Evolutionary conservation across 192 early-diverging fungal species (phyloP), one percentile per base, ranked within the genome.

Genomic region (Dispira parvispora): DNA sequence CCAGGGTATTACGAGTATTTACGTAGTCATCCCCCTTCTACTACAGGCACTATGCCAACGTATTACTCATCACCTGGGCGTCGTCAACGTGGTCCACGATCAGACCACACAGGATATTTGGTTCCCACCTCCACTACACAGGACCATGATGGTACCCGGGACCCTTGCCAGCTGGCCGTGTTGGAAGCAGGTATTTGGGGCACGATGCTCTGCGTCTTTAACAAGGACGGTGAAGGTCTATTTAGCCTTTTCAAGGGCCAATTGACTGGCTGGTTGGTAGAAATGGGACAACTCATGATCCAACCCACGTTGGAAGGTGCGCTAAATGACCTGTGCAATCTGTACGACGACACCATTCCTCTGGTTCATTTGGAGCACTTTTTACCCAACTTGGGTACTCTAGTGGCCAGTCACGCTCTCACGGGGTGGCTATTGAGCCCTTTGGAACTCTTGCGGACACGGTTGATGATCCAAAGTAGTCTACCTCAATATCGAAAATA

Each of bases 281-380:
- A 87, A 46, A 81, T 87, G 61, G 64, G 84, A 45, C 85, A 85
- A 61, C 66, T 85, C 25, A 73, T 88, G 38, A 57, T 90, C 32
- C 91, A 94, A 65, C 92, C 94, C 18, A 81, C 84, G 11, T 67
- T 96, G 45, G 94, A 98, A 66, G 88, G 88, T 14, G 67, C 75
- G 20, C 65, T 97, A 49, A 96, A 97, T 72, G 96, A 97, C 65
- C 73, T 81, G 21, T 88, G 96, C 57, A 90, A 84, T 61, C 77
- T 95, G n/a, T 90, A 88, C 64, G 96, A 96, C 58, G 90, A 90
- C 65, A 70, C 77, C 50, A 82, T 80, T 70, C 88, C 87, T 45
- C 73, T 75, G 65, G 78, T 80, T 8, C 80, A 75, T 61, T 69
- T 80, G 70, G 82, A 78, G 68, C 77, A 53, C 66, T 75, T 67